A percentile compares a stretch with the other conserved stretches of the same genome.
phyloP scores from a whole-genome alignment of 208 protist species.

The Leishmania amazonensis region DNA sequence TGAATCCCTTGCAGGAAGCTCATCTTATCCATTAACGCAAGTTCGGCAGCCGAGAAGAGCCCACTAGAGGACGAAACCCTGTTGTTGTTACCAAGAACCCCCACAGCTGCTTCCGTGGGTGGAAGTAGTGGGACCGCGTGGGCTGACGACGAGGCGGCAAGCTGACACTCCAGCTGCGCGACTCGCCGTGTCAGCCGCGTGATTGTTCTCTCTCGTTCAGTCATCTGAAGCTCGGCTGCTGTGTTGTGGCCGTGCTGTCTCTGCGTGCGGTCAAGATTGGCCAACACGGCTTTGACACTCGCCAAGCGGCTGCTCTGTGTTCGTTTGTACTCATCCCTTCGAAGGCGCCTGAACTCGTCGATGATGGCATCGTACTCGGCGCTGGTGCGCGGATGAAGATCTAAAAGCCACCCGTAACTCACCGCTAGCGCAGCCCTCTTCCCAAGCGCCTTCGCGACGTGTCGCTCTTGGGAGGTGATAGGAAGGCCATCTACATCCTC shows the following conservation, averaged over 20 bases:
- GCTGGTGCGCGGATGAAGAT: conserved; percentile 38
- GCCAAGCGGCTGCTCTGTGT: background rate
- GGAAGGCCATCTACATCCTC: conserved; percentile 52
- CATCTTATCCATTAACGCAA: conserved; percentile 21
- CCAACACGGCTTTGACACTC: conserved; percentile 6
- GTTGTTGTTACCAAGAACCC: background rate
- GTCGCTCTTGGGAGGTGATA: conserved; percentile 56
- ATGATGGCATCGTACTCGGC: conserved; percentile 59
- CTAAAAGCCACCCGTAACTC: conserved; percentile 79
- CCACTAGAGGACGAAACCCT: background rate
- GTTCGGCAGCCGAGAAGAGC: conserved; percentile 29
- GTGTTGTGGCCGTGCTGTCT: background rate
- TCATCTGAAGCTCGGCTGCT: conserved; percentile 9
- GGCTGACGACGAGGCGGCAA: conserved; percentile 3
- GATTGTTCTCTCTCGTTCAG: conserved; percentile 22
- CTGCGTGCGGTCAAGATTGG: conserved; percentile 1
- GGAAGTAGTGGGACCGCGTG: conserved; percentile 14
- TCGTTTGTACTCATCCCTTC: conserved; percentile 12
- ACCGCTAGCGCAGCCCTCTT: conserved; percentile 65
- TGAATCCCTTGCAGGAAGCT: conserved; percentile 21
- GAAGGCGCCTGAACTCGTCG: conserved; percentile 37
- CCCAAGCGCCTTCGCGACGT: conserved; percentile 40
- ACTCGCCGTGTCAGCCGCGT: conserved; percentile 28
- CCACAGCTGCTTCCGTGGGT: background rate
- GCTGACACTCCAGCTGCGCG: conserved; percentile 24